A percentile compares a stretch with the other conserved stretches of the same genome.
phyloP scores from a whole-genome alignment of 2,329 filamentous ascomycete genomes.

The Teratosphaeria viscida region DNA sequence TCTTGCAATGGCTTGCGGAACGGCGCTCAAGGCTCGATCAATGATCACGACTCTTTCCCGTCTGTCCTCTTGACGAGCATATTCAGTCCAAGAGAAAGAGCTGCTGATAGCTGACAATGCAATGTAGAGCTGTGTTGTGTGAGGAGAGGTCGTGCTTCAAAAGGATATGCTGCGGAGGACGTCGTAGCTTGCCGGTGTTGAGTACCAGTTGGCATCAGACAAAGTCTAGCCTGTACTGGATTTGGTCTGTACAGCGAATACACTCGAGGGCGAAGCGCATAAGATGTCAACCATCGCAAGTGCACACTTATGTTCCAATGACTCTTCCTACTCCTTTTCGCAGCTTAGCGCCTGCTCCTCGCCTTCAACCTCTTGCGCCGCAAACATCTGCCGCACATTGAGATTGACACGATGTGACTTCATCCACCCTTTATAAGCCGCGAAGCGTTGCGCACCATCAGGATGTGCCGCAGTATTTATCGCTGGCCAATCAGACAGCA shows the following conservation, averaged over 20 bases:
- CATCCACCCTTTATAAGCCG: constrained; percentile 81
- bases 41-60: background rate
- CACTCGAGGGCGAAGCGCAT: too few relatives aligned
- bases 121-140: too few relatives aligned
- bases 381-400: constrained; percentile 79
- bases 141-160: too few relatives aligned
- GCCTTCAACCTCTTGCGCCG: background rate
- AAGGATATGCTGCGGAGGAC: too few relatives aligned
- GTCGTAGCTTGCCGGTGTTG: too few relatives aligned
- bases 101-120: too few relatives aligned
- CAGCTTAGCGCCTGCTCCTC: background rate
- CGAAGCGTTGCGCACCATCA: constrained; percentile 34
- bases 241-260: too few relatives aligned
- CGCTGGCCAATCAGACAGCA: constrained; percentile 63
- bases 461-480: background rate
- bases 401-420: constrained; percentile 75
- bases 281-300: too few relatives aligned
- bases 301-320: background rate
- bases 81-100: too few relatives aligned
- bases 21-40: background rate
- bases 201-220: too few relatives aligned
- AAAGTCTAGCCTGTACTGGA: too few relatives aligned
- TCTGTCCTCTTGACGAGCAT: background rate
- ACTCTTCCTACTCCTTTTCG: background rate
- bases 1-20: too few relatives aligned